A percentile compares a stretch with the other conserved stretches of the same genome.
Evolutionary conservation across 306 rosid genomes (phyloP).

Genomic region (Inga laurina): DNA sequence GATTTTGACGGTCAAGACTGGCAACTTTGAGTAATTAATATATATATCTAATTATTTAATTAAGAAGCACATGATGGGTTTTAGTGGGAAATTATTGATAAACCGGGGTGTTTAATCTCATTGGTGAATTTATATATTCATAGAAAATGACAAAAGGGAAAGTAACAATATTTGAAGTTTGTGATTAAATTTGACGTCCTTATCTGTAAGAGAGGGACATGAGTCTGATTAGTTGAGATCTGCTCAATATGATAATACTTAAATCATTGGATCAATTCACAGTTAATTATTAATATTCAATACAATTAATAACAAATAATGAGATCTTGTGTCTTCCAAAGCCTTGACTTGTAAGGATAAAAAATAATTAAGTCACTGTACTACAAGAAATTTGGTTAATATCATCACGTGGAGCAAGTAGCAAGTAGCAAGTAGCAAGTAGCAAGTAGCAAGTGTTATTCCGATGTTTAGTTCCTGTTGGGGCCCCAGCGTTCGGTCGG

Average conservation of each 20-base stretch:
- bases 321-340: constrained; percentile 10
- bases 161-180: not conserved
- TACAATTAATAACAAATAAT: not conserved
- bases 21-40: constrained; percentile 8
- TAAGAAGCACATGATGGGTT: constrained; percentile 22
- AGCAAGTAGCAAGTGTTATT: not conserved
- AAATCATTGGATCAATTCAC: constrained; percentile 11
- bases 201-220: constrained; percentile 25
- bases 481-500: not conserved
- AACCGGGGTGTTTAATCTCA: not conserved
- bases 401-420: not conserved
- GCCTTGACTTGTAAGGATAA: not conserved
- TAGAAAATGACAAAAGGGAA: not conserved
- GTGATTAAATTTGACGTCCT: constrained; percentile 12
- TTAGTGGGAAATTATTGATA: not conserved
- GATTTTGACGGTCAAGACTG: constrained; percentile 24
- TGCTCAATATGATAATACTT: not conserved
- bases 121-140: not conserved
- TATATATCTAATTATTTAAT: not conserved
- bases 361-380: not conserved
- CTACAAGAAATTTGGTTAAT: not conserved
- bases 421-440: not conserved
- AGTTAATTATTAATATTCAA: constrained; percentile 10
- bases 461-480: not conserved
- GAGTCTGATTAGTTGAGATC: constrained; percentile 39